Conservation (phyloP, 176 grass and related monocot species). For the Musa itinerans region DNA sequence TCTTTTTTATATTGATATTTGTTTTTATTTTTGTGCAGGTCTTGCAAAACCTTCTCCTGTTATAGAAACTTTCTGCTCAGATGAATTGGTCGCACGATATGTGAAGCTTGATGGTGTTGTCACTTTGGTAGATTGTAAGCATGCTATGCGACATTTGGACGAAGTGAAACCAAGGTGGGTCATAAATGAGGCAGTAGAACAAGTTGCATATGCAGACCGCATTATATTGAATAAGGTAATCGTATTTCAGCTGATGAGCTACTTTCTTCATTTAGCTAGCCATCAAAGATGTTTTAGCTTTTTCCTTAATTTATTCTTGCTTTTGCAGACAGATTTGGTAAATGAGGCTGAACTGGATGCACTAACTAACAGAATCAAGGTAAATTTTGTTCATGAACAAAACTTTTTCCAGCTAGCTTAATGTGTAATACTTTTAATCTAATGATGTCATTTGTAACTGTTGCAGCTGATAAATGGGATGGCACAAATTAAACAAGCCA, state of each 20-base stretch:
- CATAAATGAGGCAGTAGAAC: slow-evolving; percentile 72
- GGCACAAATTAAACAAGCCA: slow-evolving; percentile 37
- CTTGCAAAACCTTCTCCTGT: slow-evolving; percentile 67
- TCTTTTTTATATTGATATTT: neutral
- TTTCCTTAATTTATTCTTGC: slow-evolving; percentile 7
- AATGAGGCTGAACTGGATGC: slow-evolving; percentile 37
- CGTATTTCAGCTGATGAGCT: slow-evolving; percentile 7
- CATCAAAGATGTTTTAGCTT: neutral
- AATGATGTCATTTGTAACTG: neutral
- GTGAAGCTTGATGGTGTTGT: slow-evolving; percentile 85
- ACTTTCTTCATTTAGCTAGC: neutral
- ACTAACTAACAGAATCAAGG: slow-evolving; percentile 66
- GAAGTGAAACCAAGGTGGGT: slow-evolving; percentile 72
- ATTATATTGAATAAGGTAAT: slow-evolving; percentile 57
- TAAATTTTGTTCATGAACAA: slow-evolving; percentile 13
- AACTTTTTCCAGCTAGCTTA: neutral
- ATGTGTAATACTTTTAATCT: neutral
- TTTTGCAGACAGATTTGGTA: slow-evolving; percentile 49
- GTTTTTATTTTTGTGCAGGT: slow-evolving; percentile 20
- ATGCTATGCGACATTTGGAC: slow-evolving; percentile 65
- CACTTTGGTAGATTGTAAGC: slow-evolving; percentile 74
- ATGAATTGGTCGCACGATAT: slow-evolving; percentile 53
- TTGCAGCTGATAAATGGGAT: slow-evolving; percentile 64
- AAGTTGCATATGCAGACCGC: slow-evolving; percentile 61
- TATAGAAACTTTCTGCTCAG: slow-evolving; percentile 65